Conservation (phyloP, 192 early-diverging fungal genomes). For the Gonapodya prolifera region DNA sequence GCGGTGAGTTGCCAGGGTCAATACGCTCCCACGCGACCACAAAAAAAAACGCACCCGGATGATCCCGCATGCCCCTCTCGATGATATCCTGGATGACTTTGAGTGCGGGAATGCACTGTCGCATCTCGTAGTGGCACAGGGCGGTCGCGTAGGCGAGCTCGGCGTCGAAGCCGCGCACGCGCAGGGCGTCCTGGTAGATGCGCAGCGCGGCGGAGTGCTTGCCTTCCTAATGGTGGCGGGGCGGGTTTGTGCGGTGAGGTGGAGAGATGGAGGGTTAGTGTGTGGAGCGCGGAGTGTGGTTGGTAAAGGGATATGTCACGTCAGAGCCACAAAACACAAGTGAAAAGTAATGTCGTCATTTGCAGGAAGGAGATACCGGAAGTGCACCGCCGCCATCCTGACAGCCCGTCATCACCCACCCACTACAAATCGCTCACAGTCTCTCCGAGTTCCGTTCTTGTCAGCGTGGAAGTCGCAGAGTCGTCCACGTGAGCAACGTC, state of each 20-base stretch:
- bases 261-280: neutral
- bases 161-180: slow-evolving; percentile 35
- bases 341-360: neutral
- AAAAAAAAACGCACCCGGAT: slow-evolving; percentile 39
- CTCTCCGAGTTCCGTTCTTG: too few species aligned
- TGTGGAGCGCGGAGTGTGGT: too few species aligned
- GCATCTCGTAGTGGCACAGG: slow-evolving; percentile 38
- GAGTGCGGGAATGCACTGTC: slow-evolving; percentile 39
- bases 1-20: neutral
- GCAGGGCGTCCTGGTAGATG: slow-evolving; percentile 32
- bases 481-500: too few species aligned
- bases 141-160: slow-evolving; percentile 43
- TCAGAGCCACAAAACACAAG: too few species aligned
- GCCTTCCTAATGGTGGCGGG: slow-evolving; percentile 22
- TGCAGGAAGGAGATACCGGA: neutral
- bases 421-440: too few species aligned
- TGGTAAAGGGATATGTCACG: too few species aligned
- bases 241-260: neutral
- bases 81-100: slow-evolving; percentile 52
- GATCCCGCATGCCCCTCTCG: slow-evolving; percentile 42
- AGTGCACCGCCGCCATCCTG: too few species aligned
- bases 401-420: too few species aligned
- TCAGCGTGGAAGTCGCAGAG: too few species aligned
- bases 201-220: slow-evolving; percentile 40
- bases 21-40: too few species aligned